Conservation (phyloP, 2,329 filamentous ascomycete species). For the Tolypocladium ophioglossoides region DNA sequence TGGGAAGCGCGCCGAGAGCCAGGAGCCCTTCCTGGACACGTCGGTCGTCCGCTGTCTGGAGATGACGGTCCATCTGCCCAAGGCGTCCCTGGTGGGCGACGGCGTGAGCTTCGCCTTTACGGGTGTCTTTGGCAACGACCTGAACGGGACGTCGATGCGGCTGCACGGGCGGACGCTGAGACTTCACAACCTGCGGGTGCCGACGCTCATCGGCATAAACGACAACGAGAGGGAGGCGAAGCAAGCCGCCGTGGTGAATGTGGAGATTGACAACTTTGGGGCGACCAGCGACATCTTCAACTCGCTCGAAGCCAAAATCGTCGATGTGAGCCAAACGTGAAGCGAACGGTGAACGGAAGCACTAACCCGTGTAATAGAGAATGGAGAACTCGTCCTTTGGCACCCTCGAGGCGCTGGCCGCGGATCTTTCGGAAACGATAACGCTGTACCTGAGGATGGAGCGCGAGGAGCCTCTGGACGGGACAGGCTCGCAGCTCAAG, state of each 20-base stretch:
- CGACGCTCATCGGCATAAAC: constrained; percentile 64
- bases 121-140: constrained; percentile 27
- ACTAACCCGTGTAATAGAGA: constrained; percentile 22
- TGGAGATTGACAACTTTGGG: constrained; percentile 48
- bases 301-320: constrained; percentile 47
- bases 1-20: constrained; percentile 2
- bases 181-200: constrained; percentile 49
- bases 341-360: not conserved
- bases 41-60: constrained; percentile 32
- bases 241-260: constrained; percentile 54
- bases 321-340: constrained; percentile 39
- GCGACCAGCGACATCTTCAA: constrained; percentile 38
- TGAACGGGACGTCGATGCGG: constrained; percentile 7
- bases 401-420: constrained; percentile 51
- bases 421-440: constrained; percentile 34
- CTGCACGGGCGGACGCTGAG: constrained; percentile 27
- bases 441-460: constrained; percentile 28
- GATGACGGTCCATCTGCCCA: constrained; percentile 49
- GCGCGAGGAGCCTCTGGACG: constrained; percentile 4
- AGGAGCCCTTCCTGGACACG: constrained; percentile 18
- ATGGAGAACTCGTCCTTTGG: constrained; percentile 48
- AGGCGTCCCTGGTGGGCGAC: constrained; percentile 56
- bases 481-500: constrained; percentile 38
- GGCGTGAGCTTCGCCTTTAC: constrained; percentile 42
- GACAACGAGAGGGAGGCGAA: constrained; percentile 55